Evolutionary conservation across 1,284 basidiomycete genomes (phyloP), one percentile per base, ranked within the genome.

Genomic region (Acaromyces ingoldii): DNA sequence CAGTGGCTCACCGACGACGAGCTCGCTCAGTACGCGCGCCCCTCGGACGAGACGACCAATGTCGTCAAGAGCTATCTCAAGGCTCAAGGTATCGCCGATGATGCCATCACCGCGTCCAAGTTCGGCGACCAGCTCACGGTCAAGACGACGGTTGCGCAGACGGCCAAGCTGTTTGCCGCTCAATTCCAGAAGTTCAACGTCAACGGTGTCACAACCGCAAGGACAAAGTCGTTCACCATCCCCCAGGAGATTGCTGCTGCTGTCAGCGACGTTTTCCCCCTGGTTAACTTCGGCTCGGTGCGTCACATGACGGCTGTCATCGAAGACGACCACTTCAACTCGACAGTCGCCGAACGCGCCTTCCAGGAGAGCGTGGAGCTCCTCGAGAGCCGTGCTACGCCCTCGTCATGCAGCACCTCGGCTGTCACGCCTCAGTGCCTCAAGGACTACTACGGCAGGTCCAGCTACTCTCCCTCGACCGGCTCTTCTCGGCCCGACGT

Each of bases 1-100:
- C 9, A 26, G 15, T 58, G 56, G 56, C 51, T 58, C 30, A 31
- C 36, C 21, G 42, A 45, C 9, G 53, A 45, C 11, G 38, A 58
- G 26, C 38, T 58, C 4, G 54, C 47, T 13, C 29, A 38, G 25
- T 58, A 58, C 43, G 53, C 41, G n/a, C n/a, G 25, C 3, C 51
- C 56, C n/a, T 30, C 37, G 34, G n/a, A 36, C 15, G 33, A 38
- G 15, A 28, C 25, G 22, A 21, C 29, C 10, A 17, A 21, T 30
- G 36, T 51, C 24, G 47, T 58, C n/a, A 31, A 41, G 13, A 13
- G n/a, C 24, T 50, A 24, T 38, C 51, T 58, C 28, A 25, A 19
- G 1, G 13, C n/a, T 9, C 21, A 42, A 21, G 47, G 47, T 11
- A 45, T 58, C 33, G 7, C 47, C 2, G 41, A 19, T 17, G 17